Base-by-base conservation (phyloP, 129 eudicot species). In the Solidago caesia region DNA sequence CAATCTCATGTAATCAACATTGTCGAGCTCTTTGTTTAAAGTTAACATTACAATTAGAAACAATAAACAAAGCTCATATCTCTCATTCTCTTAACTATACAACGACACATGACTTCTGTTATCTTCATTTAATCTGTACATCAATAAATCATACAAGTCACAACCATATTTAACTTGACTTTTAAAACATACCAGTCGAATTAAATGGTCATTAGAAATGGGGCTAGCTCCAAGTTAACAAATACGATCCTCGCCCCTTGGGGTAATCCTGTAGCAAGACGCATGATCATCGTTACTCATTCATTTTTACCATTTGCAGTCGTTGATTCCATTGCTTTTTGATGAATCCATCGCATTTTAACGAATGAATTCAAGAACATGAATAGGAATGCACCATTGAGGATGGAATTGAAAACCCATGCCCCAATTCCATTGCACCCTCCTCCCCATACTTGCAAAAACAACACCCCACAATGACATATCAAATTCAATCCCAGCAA, bases 401-500 rank as follows among this genome's bases (percentile, higher is more conserved):
- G 72, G 44, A 85, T 49, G 7, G 88, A 74, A 56, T 89, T 89
- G 68, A 89, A 73, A 5, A 69, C 64, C 96, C 96, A 89, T 10
- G 90, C 92, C 33, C 88, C 90, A 56, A 89, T 87, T 41, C 96
- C 96, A 46, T 87, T 87, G 72, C 92, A 89, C 43, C 96, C 92
- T 14, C 92, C 90, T 66, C 80, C 85, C 59, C 56, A 51, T 5
- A 84, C 66, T 67, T 89, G 90, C 80, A 89, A 44, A 57, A 81
- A 67, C 42, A 85, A 49, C 14, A 89, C 92, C 67, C 87, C 92
- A 25, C 69, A 61, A 71, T 87, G 92, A 21, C 87, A 81, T 0
- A 72, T 52, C 75, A 85, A 68, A 57, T 83, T 87, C 58, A 81
- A 72, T 7, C 75, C 71, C 83, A 89, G 33, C 73, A 89, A 60